Conservation (phyloP, 1,139 yeast genomes). For the Geotrichum europaeum region DNA sequence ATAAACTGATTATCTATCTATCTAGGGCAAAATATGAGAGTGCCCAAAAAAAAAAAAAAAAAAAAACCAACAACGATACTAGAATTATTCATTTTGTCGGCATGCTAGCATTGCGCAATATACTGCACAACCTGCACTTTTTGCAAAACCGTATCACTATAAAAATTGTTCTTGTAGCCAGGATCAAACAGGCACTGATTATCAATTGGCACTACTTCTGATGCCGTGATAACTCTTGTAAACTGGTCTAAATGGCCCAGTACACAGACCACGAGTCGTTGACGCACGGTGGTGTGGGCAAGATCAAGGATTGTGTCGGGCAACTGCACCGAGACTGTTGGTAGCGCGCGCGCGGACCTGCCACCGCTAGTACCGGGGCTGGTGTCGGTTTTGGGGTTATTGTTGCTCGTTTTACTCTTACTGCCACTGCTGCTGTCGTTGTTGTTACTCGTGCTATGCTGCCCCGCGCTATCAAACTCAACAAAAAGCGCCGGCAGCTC, state of each 20-base stretch:
- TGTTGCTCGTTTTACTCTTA: neutral
- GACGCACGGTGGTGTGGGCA: neutral
- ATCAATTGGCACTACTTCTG: neutral
- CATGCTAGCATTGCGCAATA: slow-evolving; percentile 4
- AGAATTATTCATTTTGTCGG: neutral
- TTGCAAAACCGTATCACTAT: slow-evolving; percentile 11
- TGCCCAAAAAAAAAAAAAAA: too few species aligned
- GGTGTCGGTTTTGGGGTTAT: neutral
- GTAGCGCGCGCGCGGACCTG: neutral
- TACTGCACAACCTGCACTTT: slow-evolving; percentile 8
- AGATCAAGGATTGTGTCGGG: neutral
- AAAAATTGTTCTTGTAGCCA: slow-evolving; percentile 16
- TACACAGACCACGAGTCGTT: slow-evolving; percentile 8
- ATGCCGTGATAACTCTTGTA: neutral
- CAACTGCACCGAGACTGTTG: neutral
- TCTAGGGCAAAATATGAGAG: too few species aligned
- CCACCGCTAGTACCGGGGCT: neutral
- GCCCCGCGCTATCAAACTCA: neutral
- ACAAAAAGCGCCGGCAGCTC: slow-evolving; percentile 15
- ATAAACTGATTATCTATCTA: too few species aligned
- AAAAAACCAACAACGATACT: too few species aligned
- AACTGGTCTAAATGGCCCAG: slow-evolving; percentile 1
- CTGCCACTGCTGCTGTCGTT: neutral
- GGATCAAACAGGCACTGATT: slow-evolving; percentile 8
- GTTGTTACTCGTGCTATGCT: neutral